phyloP scores from a whole-genome alignment of 106 monocot genomes.

The Phalaenopsis aphrodite region DNA sequence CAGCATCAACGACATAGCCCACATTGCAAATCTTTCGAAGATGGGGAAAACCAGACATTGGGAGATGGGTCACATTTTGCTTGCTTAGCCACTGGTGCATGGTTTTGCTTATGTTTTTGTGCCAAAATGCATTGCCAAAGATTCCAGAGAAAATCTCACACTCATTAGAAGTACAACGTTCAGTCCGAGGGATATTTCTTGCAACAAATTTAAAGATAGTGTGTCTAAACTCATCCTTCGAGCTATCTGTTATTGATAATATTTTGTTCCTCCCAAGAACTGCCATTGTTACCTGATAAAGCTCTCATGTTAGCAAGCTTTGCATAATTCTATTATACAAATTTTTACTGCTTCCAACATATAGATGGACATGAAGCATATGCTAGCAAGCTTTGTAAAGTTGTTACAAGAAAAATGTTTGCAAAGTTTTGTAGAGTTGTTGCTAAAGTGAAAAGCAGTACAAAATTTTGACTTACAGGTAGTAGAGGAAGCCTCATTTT shows the following conservation, averaged over 20 bases:
- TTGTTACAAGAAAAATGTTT: no score
- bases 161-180: slow-evolving; percentile 16
- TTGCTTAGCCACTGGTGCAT: slow-evolving; percentile 28
- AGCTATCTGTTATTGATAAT: slow-evolving; percentile 13
- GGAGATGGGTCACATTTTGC: slow-evolving; percentile 16
- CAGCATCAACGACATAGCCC: slow-evolving; percentile 18
- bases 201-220: slow-evolving; percentile 14
- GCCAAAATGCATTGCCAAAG: slow-evolving; percentile 33
- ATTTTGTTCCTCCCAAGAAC: slow-evolving; percentile 21
- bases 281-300: slow-evolving; percentile 21
- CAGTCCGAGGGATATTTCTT: slow-evolving; percentile 14
- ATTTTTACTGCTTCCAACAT: not conserved
- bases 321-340: not conserved
- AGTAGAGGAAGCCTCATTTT: slow-evolving; percentile 37
- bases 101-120: slow-evolving; percentile 16
- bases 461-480: slow-evolving; percentile 15
- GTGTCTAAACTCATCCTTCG: slow-evolving; percentile 19
- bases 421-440: no score
- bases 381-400: not conserved
- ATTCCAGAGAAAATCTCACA: slow-evolving; percentile 33
- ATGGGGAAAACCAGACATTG: slow-evolving; percentile 29
- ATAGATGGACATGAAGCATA: not conserved
- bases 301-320: not conserved
- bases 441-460: no score
- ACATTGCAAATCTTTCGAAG: slow-evolving; percentile 24